Base-by-base conservation (phyloP, 495 filamentous ascomycete species). In the Trichocladium uniseriatum region DNA sequence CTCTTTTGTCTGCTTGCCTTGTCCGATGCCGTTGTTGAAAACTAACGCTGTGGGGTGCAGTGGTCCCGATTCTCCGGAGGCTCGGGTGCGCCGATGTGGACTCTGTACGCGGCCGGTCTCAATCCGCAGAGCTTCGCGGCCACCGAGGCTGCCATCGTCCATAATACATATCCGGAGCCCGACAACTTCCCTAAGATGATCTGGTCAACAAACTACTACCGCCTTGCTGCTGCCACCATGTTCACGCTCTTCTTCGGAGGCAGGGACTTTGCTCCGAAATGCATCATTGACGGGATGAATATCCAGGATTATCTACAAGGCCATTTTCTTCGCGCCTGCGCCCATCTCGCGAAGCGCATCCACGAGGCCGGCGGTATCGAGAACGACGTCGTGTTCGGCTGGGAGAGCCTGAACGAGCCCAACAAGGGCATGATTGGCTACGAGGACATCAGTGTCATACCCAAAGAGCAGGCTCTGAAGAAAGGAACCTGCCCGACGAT, bases 61-160 rank as follows among this genome's bases (percentile, higher is more conserved):
- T 98, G 92, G 92, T 97, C 92, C 35, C 72, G 92, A 42, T 89
- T 94, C 45, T 87, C 85, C 13, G 92, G 92, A 32, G 92, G 92
- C 15, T 97, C 92, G 20, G 92, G 92, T 24, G 94, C 92, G 9
- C 92, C 92, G 0, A 86, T 95, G 80, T 98, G 92, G 92, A 98
- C 92, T 18, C 64, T 98, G 0, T 97, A 97, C 67, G 92, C 92
- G 2, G 87, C 84, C 40, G 92, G 92, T 7, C 69, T 98, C 20
- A 86, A 98, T 56, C 92, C 94, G 3, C 74, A 78, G 58, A 77
- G 75, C 27, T 96, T 98, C 58, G 80, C 81, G 38, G 81, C 79
- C 20, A 98, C 91, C 14, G 86, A 95, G 65, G 94, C 89, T 3
- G 89, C 94, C 18, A 74, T 95, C 37, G 91, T 98, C 20, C 92